Percentiles rank a stretch among this genome's conserved stretches.
Evolutionary conservation across 2,329 filamentous ascomycete genomes (phyloP).

Genomic region (Cladosporium sp.): DNA sequence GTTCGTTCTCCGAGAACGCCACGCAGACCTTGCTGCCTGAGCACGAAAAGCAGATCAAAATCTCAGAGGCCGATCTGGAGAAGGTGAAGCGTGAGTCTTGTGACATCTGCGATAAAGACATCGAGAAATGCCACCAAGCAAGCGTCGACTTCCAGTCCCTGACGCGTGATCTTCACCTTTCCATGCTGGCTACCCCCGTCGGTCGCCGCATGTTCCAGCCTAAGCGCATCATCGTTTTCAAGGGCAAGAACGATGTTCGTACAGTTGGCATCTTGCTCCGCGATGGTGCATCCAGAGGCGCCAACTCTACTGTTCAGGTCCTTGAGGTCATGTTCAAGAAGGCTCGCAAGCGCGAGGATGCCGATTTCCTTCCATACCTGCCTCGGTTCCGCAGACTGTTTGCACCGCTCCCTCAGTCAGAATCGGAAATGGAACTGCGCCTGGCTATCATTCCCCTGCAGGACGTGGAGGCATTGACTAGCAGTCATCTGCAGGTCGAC

Average conservation of each 20-base stretch:
- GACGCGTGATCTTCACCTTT: constrained; percentile 74
- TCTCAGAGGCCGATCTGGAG: constrained; percentile 84
- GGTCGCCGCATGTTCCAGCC: constrained; percentile 72
- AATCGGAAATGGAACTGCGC: constrained; percentile 62
- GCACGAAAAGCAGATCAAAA: constrained; percentile 87
- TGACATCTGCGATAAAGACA: constrained; percentile 68
- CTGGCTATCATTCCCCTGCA: constrained; percentile 63
- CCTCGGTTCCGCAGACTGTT: constrained; percentile 63
- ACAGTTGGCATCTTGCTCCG: constrained; percentile 74
- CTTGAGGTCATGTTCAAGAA: constrained; percentile 63
- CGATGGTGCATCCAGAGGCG: constrained; percentile 64
- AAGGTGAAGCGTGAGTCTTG: constrained; percentile 86
- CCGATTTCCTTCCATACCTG: constrained; percentile 82
- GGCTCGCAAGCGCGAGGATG: constrained; percentile 64
- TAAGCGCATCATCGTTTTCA: constrained; percentile 76
- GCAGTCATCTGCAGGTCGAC: constrained; percentile 46
- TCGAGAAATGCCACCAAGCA: constrained; percentile 75
- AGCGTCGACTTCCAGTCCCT: constrained; percentile 72
- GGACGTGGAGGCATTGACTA: constrained; percentile 80
- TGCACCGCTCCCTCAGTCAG: constrained; percentile 58
- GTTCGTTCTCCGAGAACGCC: constrained; percentile 96
- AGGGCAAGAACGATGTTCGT: constrained; percentile 67
- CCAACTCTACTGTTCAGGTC: constrained; percentile 65
- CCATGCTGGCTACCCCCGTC: constrained; percentile 70
- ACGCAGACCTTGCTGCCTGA: constrained; percentile 91